Percentiles rank a stretch among this genome's conserved stretches.
phyloP scores from a whole-genome alignment of 2,329 filamentous ascomycete species.

The Nigrospora sphaerica region DNA sequence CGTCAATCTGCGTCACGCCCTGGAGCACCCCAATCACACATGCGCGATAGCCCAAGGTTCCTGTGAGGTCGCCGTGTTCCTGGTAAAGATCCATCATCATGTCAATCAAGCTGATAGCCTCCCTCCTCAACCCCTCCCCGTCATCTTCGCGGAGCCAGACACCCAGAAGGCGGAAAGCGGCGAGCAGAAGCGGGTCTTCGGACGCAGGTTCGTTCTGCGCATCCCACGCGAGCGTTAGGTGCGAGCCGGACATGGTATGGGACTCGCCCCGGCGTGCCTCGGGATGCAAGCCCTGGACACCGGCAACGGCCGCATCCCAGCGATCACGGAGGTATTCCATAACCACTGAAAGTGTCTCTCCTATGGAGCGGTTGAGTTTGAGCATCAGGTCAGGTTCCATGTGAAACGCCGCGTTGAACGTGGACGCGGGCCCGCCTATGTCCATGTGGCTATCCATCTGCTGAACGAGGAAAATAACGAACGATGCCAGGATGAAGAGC shows the following conservation, averaged over 20 bases:
- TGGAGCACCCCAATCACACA: slow-evolving; percentile 54
- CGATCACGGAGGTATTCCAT: slow-evolving; percentile 62
- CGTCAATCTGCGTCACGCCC: slow-evolving; percentile 42
- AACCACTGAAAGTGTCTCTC: slow-evolving; percentile 55
- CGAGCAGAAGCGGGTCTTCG: slow-evolving; percentile 52
- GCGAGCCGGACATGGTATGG: slow-evolving; percentile 36
- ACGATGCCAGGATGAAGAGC: slow-evolving; percentile 56
- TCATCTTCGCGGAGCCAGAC: slow-evolving; percentile 68
- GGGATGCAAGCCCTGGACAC: slow-evolving; percentile 53
- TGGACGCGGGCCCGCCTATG: slow-evolving; percentile 4
- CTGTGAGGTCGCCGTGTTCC: slow-evolving; percentile 13
- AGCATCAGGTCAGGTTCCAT: slow-evolving; percentile 54
- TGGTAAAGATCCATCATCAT: slow-evolving; percentile 58
- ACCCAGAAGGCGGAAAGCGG: slow-evolving; percentile 49
- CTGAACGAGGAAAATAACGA: slow-evolving; percentile 50
- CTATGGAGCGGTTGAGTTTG: slow-evolving; percentile 51
- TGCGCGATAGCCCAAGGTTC: slow-evolving; percentile 44
- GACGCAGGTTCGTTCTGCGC: slow-evolving; percentile 38
- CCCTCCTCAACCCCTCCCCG: slow-evolving; percentile 47
- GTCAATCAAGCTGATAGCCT: slow-evolving; percentile 53
- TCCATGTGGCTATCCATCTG: slow-evolving; percentile 41
- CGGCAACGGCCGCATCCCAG: slow-evolving; percentile 61
- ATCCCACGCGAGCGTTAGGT: slow-evolving; percentile 51
- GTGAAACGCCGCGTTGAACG: slow-evolving; percentile 23
- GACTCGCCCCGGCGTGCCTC: slow-evolving; percentile 39